Conservation (phyloP, 305 asterid genomes). For the Fraxinus floribunda region DNA sequence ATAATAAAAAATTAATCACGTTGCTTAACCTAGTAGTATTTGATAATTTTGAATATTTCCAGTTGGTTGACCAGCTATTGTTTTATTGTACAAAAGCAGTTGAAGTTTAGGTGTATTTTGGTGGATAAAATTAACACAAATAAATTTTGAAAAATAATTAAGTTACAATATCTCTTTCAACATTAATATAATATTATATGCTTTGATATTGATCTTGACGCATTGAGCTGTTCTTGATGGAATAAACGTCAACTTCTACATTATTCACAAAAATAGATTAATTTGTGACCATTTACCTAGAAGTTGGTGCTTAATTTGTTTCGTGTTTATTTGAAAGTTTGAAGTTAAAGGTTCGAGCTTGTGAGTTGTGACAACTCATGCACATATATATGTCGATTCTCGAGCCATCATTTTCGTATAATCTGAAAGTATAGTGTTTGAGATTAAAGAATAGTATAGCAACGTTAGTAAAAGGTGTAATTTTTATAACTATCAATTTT, state of each 20-base stretch:
- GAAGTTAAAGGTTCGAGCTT: background rate
- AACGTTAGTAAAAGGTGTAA: too few relatives aligned
- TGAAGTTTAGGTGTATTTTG: background rate
- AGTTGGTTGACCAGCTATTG: slow-evolving; percentile 19
- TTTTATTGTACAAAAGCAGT: background rate
- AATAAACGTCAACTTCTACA: background rate
- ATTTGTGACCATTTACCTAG: too few relatives aligned
- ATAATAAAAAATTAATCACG: background rate
- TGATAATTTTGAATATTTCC: background rate
- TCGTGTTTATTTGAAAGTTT: background rate
- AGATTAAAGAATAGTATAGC: background rate
- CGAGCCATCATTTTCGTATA: background rate
- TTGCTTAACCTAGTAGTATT: background rate
- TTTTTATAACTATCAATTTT: too few relatives aligned
- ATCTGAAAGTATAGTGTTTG: background rate
- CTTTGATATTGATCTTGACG: background rate
- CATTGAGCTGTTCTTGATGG: too few relatives aligned
- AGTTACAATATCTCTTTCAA: too few relatives aligned
- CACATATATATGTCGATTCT: background rate
- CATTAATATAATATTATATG: too few relatives aligned
- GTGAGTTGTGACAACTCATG: slow-evolving; percentile 25
- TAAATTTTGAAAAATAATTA: background rate
- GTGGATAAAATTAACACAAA: background rate
- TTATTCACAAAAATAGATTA: slow-evolving; percentile 5
- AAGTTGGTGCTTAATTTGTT: too few relatives aligned